These are phyloP conservation scores for Aurinia saxatilis DNA, from an alignment of 345 rosid species.

Conservation along the genomic window DNA sequence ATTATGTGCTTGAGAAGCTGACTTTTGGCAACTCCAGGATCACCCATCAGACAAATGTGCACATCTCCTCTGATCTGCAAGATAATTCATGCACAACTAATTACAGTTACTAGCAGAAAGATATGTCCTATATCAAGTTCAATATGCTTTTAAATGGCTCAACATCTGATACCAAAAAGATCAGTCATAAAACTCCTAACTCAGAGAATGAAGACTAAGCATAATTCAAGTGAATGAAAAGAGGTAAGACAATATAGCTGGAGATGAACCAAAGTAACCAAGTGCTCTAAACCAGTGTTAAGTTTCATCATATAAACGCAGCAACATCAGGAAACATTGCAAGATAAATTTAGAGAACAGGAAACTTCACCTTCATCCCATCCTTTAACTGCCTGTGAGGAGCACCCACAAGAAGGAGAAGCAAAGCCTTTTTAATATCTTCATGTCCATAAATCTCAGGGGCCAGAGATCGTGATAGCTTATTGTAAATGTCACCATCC, in stretches of 20 bases:
- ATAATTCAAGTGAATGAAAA: not conserved
- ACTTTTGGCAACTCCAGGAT: slow-evolving; percentile 99
- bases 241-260: not conserved
- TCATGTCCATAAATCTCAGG: slow-evolving; percentile 99
- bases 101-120: too few species aligned
- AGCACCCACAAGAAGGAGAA: slow-evolving; percentile 94
- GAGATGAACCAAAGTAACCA: not conserved
- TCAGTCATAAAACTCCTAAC: not conserved
- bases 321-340: not conserved
- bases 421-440: slow-evolving; percentile 91
- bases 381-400: slow-evolving; percentile 92
- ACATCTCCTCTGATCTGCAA: slow-evolving; percentile 95
- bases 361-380: slow-evolving; percentile 85
- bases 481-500: slow-evolving; percentile 96
- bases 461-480: slow-evolving; percentile 82
- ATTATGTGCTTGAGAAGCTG: slow-evolving; percentile 99
- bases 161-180: not conserved
- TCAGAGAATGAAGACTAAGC: not conserved
- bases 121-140: not conserved
- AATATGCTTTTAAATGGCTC: not conserved
- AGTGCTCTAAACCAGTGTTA: not conserved
- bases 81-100: not conserved
- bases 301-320: not conserved
- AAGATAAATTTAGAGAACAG: not conserved
- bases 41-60: slow-evolving; percentile 97